These are phyloP conservation scores for Metschnikowia gelsemii DNA, from an alignment of 805 yeast genomes.

Conservation along the genomic window DNA sequence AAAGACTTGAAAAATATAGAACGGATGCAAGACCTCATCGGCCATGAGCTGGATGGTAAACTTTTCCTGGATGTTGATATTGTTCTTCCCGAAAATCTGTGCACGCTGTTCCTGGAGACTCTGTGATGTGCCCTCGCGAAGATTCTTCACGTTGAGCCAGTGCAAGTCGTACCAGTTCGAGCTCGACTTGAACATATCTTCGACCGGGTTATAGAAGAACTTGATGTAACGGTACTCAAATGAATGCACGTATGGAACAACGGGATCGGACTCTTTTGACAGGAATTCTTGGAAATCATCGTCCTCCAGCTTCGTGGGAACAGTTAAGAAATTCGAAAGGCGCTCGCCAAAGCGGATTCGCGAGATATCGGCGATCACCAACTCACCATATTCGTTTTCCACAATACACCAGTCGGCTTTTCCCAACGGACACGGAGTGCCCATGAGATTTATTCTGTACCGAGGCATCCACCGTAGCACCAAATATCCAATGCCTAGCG, in stretches of 20 bases:
- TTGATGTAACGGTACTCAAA: conserved; percentile 82
- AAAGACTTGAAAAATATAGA: conserved; percentile 90
- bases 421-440: conserved; percentile 66
- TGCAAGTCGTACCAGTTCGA: conserved; percentile 80
- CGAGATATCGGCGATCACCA: conserved; percentile 56
- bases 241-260: conserved; percentile 65
- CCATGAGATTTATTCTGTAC: conserved; percentile 65
- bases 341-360: conserved; percentile 68
- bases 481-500: conserved; percentile 74
- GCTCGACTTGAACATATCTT: conserved; percentile 81
- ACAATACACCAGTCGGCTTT: conserved; percentile 89
- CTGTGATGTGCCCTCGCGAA: conserved; percentile 69
- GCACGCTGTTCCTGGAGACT: conserved; percentile 66
- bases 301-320: conserved; percentile 25
- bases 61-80: conserved; percentile 74
- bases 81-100: conserved; percentile 74
- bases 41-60: conserved; percentile 60
- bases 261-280: conserved; percentile 51
- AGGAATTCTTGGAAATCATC: conserved; percentile 22
- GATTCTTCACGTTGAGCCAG: conserved; percentile 63
- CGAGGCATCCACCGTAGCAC: conserved; percentile 84
- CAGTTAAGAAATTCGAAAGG: conserved; percentile 62
- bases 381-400: conserved; percentile 91
- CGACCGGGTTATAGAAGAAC: conserved; percentile 80
- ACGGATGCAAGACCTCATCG: conserved; percentile 93